Percentiles rank a stretch among this genome's conserved stretches.
phyloP scores from a whole-genome alignment of 768 basidiomycete species.

The Neoboletus subvelutipes region DNA sequence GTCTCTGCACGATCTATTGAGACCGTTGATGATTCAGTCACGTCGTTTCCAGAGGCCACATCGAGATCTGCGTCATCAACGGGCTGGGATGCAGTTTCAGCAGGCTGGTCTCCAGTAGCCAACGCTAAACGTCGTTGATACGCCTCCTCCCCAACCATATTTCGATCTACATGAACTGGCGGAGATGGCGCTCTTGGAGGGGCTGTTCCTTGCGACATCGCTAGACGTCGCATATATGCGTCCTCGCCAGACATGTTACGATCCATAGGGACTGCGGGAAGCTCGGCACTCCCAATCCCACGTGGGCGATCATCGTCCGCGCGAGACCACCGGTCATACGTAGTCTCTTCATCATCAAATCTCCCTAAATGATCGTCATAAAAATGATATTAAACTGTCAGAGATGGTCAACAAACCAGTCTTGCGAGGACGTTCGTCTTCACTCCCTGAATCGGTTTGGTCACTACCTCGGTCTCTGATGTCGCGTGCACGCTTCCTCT shows the following conservation, averaged over 20 bases:
- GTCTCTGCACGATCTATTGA: conserved; percentile 36
- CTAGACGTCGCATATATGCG: conserved; percentile 75
- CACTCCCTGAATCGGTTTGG: conserved; percentile 70
- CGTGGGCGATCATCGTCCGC: conserved; percentile 46
- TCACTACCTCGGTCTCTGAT: conserved; percentile 48
- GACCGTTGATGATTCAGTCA: not conserved
- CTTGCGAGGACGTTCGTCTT: conserved; percentile 65
- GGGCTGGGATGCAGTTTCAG: conserved; percentile 21
- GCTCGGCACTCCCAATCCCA: conserved; percentile 19
- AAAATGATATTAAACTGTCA: not conserved
- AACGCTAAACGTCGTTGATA: conserved; percentile 75
- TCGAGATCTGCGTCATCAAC: conserved; percentile 22
- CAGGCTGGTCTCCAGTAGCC: conserved; percentile 39
- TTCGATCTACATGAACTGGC: conserved; percentile 41
- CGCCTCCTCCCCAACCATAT: conserved; percentile 74
- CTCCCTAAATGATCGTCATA: conserved; percentile 34
- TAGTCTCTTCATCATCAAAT: conserved; percentile 39
- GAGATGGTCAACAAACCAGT: conserved; percentile 45
- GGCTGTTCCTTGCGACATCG: conserved; percentile 51
- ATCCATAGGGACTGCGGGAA: conserved; percentile 41
- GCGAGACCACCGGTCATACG: conserved; percentile 55
- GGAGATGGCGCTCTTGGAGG: conserved; percentile 27
- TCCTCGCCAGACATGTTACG: conserved; percentile 70
- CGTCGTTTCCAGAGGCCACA: conserved; percentile 2
- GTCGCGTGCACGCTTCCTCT: conserved; percentile 57